These are phyloP conservation scores for Haematococcus lacustris DNA, from an alignment of 139 green algal genomes.

Conservation along the genomic window DNA sequence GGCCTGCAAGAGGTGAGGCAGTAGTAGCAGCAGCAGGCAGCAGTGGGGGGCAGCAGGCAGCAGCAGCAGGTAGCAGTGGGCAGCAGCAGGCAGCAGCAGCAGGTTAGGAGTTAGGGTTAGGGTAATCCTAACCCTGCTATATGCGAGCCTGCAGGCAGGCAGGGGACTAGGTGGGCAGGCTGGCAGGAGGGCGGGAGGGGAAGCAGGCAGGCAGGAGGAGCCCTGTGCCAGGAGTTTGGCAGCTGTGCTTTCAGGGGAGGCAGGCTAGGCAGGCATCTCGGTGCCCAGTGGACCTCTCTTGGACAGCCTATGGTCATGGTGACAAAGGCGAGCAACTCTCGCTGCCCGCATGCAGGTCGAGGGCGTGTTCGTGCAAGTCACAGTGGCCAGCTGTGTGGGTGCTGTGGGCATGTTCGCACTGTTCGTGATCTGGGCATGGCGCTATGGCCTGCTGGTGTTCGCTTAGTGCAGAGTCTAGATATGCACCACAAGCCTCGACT, in stretches of 20 bases:
- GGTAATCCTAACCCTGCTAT: too few relatives aligned
- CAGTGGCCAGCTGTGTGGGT: background rate
- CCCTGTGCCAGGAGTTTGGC: background rate
- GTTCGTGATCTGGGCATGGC: background rate
- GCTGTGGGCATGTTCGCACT: background rate
- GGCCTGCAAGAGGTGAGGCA: conserved; percentile 19
- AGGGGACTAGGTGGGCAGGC: background rate
- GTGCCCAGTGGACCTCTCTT: too few relatives aligned
- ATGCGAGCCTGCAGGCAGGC: background rate
- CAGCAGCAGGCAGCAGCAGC: too few relatives aligned
- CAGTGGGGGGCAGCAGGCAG: too few relatives aligned
- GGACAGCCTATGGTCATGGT: background rate
- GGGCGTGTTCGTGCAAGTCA: background rate
- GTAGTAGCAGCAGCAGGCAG: too few relatives aligned
- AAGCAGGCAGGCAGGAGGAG: background rate
- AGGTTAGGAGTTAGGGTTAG: too few relatives aligned
- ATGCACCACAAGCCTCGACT: too few relatives aligned
- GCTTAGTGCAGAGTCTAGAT: too few relatives aligned
- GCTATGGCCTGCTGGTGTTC: background rate
- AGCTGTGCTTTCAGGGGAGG: background rate
- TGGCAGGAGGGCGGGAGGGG: background rate
- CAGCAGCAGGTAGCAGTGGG: too few relatives aligned
- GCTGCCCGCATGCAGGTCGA: background rate
- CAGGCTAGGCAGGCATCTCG: background rate
- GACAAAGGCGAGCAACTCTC: background rate